These are phyloP conservation scores for Leccinellum albellum DNA, from an alignment of 768 basidiomycete species.

Conservation along the genomic window DNA sequence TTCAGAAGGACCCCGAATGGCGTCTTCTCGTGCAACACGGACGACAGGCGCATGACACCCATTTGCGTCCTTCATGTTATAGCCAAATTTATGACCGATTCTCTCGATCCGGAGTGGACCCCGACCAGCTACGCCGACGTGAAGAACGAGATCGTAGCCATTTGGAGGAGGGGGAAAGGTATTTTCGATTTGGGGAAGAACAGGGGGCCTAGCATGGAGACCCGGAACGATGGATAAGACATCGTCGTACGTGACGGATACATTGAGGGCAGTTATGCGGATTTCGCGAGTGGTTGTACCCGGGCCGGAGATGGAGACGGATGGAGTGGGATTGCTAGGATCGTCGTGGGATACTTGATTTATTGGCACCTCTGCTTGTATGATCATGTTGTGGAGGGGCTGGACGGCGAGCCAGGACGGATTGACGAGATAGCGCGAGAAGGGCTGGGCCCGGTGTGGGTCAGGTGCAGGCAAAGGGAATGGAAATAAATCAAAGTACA, in stretches of 20 bases:
- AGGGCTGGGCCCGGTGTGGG: constrained; percentile 42
- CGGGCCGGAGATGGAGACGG: constrained; percentile 3
- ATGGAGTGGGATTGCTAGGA: constrained; percentile 1
- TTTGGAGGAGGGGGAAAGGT: constrained; percentile 37
- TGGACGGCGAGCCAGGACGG: constrained; percentile 72
- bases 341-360: constrained; percentile 20
- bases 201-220: constrained; percentile 58
- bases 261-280: constrained; percentile 54
- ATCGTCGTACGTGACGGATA: constrained; percentile 58
- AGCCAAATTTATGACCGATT: constrained; percentile 63
- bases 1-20: constrained; percentile 13
- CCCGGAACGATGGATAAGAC: constrained; percentile 54
- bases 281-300: constrained; percentile 37
- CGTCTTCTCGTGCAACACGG: constrained; percentile 29
- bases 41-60: constrained; percentile 51
- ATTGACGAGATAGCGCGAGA: constrained; percentile 52
- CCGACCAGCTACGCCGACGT: constrained; percentile 64
- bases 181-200: constrained; percentile 38
- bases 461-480: constrained; percentile 17
- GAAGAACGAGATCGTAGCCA: constrained; percentile 69
- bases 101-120: constrained; percentile 63
- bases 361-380: constrained; percentile 38
- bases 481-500: constrained; percentile 20
- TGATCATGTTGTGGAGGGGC: constrained; percentile 53
- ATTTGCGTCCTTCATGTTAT: constrained; percentile 63